Evolutionary conservation across 108 stramenopile genomes (phyloP), one percentile per base, ranked within the genome.

Genomic region (Cyclotella choctawhatcheeana): DNA sequence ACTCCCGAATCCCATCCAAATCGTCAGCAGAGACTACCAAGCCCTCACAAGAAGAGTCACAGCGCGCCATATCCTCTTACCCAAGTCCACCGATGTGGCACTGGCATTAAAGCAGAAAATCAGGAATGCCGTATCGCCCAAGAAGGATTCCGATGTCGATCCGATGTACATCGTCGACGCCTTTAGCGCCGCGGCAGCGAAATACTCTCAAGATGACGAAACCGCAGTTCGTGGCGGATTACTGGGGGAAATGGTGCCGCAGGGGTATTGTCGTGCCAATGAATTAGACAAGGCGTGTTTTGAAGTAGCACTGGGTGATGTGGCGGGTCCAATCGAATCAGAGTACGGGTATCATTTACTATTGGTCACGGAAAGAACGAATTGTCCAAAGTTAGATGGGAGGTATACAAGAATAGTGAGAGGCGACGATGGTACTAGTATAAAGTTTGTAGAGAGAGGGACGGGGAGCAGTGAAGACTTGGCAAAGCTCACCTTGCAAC

Each of bases 321-420:
- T 88, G 2, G 73, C 69, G 14, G 88, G 88, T n/a, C 88, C 88
- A 0, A 44, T 88, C 34, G 82, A 88, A 58, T 74, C 81, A 8
- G 81, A 86, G 22, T 86, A 64, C 51, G 88, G 88, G 2, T 79
- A 61, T 60, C 88, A 89, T 72, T 60, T 89, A 27, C 29, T 89
- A 24, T 40, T 89, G 54, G 85, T 89, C 3, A 66, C 71, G 48
- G 88, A 89, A 61, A 74, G 88, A 26, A 89, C 82, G 2, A 89
- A 89, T 61, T 89, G 88, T 62, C 85, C 79, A 43, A 83, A 89
- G 66, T 40, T 89, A 21, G 88, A 89, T 81, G 84, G 86, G 12
- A 43, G 43, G 21, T 74, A 81, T 20, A 89, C 74, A 13, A 76
- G 45, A 53, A 71, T 89, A 26, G 45, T 73, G 18, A 74, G 59